Base-by-base conservation (phyloP, 768 basidiomycete genomes). In the Tulasnella calospora region DNA sequence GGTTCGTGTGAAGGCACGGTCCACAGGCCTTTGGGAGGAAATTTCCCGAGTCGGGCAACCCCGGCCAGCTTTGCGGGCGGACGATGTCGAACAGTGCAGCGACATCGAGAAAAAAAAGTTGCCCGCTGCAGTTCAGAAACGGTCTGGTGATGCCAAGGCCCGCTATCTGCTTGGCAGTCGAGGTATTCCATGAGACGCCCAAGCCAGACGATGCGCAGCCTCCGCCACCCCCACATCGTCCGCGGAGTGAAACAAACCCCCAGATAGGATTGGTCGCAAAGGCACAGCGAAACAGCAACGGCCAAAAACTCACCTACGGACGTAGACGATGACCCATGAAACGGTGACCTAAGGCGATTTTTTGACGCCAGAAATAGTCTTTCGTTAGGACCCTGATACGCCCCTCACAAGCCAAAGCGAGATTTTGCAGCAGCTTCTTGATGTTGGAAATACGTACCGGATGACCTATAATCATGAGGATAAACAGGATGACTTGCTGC, bases 321-420 rank as follows among this genome's bases (percentile, higher is more conserved):
- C 88, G 78, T 90, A 89, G 36, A 97, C 94, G 84, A 94, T 92
- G 78, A 94, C 86, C 92, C 94, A 94, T 0, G 94, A 94, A 9
- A 95, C 89, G 19, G 90, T 82, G 51, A 94, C 89, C 91, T 94
- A 74, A n/a, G 71, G 80, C n/a, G 51, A 51, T 51, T 51, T 51
- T 67, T 67, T 67, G 12, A 67, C 74, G 79, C 2, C 10, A 61
- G 33, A 67, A 73, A 73, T 13, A 51, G 38, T 61, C 61, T 46
- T 35, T n/a, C 0, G 69, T 72, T 10, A 78, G 73, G 70, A 41
- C 35, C 35, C 61, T 51, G 27, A 35, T 9, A 4, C 9, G 74
- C 44, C 71, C 71, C 71, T 72, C 44, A 67, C 61, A 67, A 72
- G 71, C 71, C 21, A 40, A 72, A 76, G 77, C 51, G 27, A 76